These are phyloP conservation scores for Penicillium lividum DNA, from an alignment of 495 filamentous ascomycete genomes.

Conservation along the genomic window DNA sequence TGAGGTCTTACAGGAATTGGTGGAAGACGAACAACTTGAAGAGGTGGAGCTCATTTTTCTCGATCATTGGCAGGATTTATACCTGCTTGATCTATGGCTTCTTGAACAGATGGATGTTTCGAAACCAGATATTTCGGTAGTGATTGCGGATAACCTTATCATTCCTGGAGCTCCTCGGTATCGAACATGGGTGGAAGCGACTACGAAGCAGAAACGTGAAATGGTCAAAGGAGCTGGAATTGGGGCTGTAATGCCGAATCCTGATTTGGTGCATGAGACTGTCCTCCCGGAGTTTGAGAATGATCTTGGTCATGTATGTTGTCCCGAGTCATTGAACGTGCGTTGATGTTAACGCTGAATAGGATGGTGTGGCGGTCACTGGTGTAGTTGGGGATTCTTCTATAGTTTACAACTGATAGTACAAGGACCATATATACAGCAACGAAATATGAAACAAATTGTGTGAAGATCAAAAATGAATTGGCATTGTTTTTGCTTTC, in stretches of 20 bases:
- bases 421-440: no score
- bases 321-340: no score
- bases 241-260: slow-evolving; percentile 15
- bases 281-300: slow-evolving; percentile 18
- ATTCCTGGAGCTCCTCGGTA: slow-evolving; percentile 67
- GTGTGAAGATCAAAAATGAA: no score
- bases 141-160: slow-evolving; percentile 68
- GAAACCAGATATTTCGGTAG: slow-evolving; percentile 47
- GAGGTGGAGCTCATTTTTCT: slow-evolving; percentile 63
- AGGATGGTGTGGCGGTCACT: slow-evolving; percentile 4
- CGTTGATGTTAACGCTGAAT: neutral
- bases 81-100: slow-evolving; percentile 64
- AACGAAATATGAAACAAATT: no score
- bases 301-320: slow-evolving; percentile 23
- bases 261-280: slow-evolving; percentile 24
- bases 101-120: slow-evolving; percentile 62
- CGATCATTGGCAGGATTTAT: slow-evolving; percentile 66
- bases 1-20: slow-evolving; percentile 25
- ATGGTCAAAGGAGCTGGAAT: slow-evolving; percentile 6
- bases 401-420: no score
- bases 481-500: no score
- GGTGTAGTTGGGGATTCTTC: neutral
- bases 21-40: slow-evolving; percentile 33
- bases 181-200: slow-evolving; percentile 29
- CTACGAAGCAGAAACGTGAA: slow-evolving; percentile 11